Evolutionary conservation across 192 early-diverging fungal species (phyloP).

Genomic region (Linnemannia schmuckeri): DNA sequence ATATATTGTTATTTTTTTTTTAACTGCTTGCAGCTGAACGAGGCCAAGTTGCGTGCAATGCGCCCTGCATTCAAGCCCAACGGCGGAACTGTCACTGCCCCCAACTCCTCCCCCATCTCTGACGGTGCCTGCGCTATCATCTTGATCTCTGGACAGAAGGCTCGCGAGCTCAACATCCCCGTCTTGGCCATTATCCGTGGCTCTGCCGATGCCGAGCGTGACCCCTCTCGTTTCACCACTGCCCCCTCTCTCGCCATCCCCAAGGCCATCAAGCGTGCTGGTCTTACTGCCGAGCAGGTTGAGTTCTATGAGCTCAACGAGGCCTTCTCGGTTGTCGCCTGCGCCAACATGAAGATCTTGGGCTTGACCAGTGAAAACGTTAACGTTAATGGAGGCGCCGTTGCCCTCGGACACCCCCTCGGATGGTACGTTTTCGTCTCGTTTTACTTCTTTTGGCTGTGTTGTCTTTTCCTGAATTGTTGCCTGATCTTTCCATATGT

Average conservation of each 20-base stretch:
- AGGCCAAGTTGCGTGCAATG: slow-evolving; percentile 89
- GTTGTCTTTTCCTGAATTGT: not conserved
- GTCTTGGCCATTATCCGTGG: slow-evolving; percentile 70
- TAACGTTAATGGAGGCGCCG: slow-evolving; percentile 96
- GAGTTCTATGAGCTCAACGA: slow-evolving; percentile 90
- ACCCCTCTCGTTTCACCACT: slow-evolving; percentile 80
- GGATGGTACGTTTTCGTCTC: slow-evolving; percentile 71
- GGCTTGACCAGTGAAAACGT: slow-evolving; percentile 80
- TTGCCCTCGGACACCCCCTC: slow-evolving; percentile 98
- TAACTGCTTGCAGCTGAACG: slow-evolving; percentile 65
- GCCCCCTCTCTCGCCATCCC: slow-evolving; percentile 83
- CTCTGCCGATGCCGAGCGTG: slow-evolving; percentile 78
- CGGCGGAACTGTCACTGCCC: slow-evolving; percentile 93
- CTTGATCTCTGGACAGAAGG: slow-evolving; percentile 76
- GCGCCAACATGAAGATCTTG: slow-evolving; percentile 89
- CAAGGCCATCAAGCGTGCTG: slow-evolving; percentile 79
- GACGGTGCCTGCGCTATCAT: slow-evolving; percentile 85
- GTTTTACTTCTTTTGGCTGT: not conserved
- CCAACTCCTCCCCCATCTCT: slow-evolving; percentile 85
- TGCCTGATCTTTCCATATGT: not conserved
- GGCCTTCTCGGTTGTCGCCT: slow-evolving; percentile 85
- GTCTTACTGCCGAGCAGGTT: slow-evolving; percentile 69
- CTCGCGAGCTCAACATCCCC: slow-evolving; percentile 64
- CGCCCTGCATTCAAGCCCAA: slow-evolving; percentile 88
- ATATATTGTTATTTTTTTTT: not conserved